Base-by-base conservation (phyloP, 2,329 filamentous ascomycete species). In the Phialophora expanda region DNA sequence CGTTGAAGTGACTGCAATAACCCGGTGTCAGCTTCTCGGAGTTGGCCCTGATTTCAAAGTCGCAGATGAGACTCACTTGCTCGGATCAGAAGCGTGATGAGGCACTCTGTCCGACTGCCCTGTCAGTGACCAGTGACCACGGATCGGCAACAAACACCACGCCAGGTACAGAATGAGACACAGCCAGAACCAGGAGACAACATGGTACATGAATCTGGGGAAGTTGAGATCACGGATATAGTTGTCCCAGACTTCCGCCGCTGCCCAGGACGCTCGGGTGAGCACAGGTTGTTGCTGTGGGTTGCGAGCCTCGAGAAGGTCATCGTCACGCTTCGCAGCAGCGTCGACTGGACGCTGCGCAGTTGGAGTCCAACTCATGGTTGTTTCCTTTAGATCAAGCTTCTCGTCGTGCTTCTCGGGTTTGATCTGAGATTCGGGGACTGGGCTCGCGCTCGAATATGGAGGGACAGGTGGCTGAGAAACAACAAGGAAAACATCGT, bases 1-100 rank as follows among this genome's bases (percentile, higher is more conserved):
- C 70, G 53, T 65, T 71, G 66, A 80, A 75, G 69, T 76, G 74
- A 71, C 77, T 79, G 61, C 28, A 32, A 28, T 11, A 44, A 30
- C 17, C 26, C 60, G 38, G 38, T n/a, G 17, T 44, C 20, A 44
- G 38, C 12, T 44, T 41, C 14, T 17, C 6, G 4, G 14, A 6
- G 48, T 44, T 20, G 56, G n/a, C 44, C 7, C 9, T 9, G n/a
- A 30, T n/a, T 26, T 51, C 7, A 32, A 26, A 32, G 6, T 8
- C n/a, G n/a, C 14, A 38, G 20, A 22, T 34, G 24, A 41, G 8
- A 65, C 64, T 62, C 57, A 66, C 68, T 65, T 66, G 63, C 28
- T 55, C 50, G 61, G 41, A 22, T 65, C 56, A 28, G 65, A 64
- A 56, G 55, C 58, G 34, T 44, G n/a, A 38, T 58, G 44, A 17